Percentiles rank a stretch among this genome's conserved stretches.
Conservation (phyloP, 257 asterid species). For the Parsonsia alboflavescens region DNA sequence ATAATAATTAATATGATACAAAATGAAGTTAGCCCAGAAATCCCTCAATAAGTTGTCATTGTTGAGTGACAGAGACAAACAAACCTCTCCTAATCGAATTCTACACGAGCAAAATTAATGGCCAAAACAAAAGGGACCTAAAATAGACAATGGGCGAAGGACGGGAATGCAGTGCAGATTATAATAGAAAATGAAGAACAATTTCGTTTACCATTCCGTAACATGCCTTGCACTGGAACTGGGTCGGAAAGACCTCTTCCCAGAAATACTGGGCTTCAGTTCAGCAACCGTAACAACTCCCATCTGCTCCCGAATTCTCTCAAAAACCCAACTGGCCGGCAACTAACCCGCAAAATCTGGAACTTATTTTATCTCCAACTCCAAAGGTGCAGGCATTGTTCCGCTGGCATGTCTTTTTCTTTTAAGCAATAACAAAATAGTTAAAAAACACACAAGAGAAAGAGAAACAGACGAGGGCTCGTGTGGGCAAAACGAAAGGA, state of each 20-base stretch:
- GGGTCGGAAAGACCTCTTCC: slow-evolving; percentile 73
- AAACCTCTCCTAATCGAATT: background rate
- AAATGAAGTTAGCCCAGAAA: background rate
- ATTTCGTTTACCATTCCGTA: slow-evolving; percentile 60
- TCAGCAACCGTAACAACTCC: slow-evolving; percentile 77
- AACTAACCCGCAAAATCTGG: background rate
- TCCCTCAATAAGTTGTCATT: background rate
- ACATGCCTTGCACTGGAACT: slow-evolving; percentile 73
- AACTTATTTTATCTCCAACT: slow-evolving; percentile 8
- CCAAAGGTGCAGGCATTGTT: slow-evolving; percentile 4
- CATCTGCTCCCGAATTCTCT: slow-evolving; percentile 29
- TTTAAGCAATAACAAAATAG: background rate
- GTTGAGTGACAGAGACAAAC: slow-evolving; percentile 1
- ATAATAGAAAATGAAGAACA: background rate
- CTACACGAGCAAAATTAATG: background rate
- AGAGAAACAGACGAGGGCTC: background rate
- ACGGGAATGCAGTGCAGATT: slow-evolving; percentile 6
- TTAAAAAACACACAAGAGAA: background rate
- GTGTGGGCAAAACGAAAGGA: background rate
- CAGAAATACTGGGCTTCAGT: slow-evolving; percentile 76
- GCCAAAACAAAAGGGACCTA: background rate
- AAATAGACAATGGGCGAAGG: background rate
- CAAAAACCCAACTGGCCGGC: background rate
- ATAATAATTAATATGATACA: background rate
- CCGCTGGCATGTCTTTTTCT: slow-evolving; percentile 9